Evolutionary conservation across 192 early-diverging fungal genomes (phyloP).

Genomic region (Neocallimastix lanati): DNA sequence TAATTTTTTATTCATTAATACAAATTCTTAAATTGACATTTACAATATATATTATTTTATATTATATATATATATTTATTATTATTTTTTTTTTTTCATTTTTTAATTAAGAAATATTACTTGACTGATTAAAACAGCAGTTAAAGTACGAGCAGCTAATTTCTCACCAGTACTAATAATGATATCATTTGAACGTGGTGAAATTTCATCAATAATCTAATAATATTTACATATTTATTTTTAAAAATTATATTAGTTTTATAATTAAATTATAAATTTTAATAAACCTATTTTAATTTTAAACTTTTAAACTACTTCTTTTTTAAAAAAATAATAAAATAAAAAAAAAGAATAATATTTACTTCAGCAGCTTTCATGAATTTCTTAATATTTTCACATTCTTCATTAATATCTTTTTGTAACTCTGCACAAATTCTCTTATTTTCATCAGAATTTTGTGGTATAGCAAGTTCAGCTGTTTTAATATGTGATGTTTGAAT

Average conservation of each 20-base stretch:
- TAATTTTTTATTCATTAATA: no score
- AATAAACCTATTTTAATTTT: no score
- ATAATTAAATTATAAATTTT: no score
- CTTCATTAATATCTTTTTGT: conserved; percentile 45
- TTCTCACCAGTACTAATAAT: conserved; percentile 90
- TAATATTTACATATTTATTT: no score
- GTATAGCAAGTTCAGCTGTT: conserved; percentile 27
- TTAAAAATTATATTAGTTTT: neutral
- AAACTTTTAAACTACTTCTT: no score
- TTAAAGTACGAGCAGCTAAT: conserved; percentile 77
- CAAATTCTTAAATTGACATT: no score
- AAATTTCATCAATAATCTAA: conserved; percentile 74
- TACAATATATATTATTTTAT: no score
- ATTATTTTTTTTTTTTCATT: no score
- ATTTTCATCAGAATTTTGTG: conserved; percentile 4
- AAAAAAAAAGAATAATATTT: no score
- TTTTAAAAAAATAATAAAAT: conserved; percentile 13
- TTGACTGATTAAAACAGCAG: conserved; percentile 53
- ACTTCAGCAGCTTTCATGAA: conserved; percentile 88
- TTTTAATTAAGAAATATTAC: no score
- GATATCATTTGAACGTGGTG: conserved; percentile 85
- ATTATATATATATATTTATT: no score
- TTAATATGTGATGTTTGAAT: conserved; percentile 68
- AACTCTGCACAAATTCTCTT: conserved; percentile 13
- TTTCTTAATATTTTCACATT: conserved; percentile 55